A percentile compares a stretch with the other conserved stretches of the same genome.
Evolutionary conservation across 257 asterid genomes (phyloP).

Genomic region (Euphrasia confusa): DNA sequence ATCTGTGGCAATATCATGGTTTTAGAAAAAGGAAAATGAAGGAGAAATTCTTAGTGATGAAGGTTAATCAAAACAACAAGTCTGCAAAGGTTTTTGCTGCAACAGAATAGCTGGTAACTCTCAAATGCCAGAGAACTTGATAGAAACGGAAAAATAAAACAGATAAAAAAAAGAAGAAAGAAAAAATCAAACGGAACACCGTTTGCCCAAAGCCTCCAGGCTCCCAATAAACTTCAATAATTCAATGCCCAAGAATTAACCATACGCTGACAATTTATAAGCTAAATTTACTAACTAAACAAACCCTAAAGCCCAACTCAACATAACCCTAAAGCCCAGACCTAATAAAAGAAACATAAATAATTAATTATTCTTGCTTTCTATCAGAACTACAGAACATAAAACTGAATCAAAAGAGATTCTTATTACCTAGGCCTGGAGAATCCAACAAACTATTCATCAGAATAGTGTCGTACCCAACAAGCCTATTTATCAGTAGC

Average conservation of each 20-base stretch:
- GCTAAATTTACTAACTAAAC: too few species aligned
- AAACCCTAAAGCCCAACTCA: too few species aligned
- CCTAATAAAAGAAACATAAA: too few species aligned
- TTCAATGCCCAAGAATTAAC: too few species aligned
- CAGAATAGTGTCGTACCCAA: constrained; percentile 94
- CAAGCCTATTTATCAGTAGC: constrained; percentile 91
- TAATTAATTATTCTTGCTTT: too few species aligned
- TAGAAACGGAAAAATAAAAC: too few species aligned
- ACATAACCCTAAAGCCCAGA: too few species aligned
- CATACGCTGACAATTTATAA: too few species aligned
- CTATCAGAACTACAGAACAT: background rate
- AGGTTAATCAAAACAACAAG: constrained; percentile 18
- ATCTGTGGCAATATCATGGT: constrained; percentile 17
- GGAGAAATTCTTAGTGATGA: constrained; percentile 21
- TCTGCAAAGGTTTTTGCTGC: constrained; percentile 7
- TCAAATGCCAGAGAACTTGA: constrained; percentile 4
- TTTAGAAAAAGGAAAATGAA: constrained; percentile 12
- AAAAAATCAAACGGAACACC: too few species aligned
- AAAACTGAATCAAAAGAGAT: constrained; percentile 19
- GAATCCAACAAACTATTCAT: constrained; percentile 91
- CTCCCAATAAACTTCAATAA: too few species aligned
- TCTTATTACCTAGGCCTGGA: constrained; percentile 80
- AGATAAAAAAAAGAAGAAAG: too few species aligned
- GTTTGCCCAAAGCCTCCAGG: too few species aligned
- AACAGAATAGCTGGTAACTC: constrained; percentile 17